Base-by-base conservation (phyloP, 352 stramenopile species). In the Phytophthora crassamura region DNA sequence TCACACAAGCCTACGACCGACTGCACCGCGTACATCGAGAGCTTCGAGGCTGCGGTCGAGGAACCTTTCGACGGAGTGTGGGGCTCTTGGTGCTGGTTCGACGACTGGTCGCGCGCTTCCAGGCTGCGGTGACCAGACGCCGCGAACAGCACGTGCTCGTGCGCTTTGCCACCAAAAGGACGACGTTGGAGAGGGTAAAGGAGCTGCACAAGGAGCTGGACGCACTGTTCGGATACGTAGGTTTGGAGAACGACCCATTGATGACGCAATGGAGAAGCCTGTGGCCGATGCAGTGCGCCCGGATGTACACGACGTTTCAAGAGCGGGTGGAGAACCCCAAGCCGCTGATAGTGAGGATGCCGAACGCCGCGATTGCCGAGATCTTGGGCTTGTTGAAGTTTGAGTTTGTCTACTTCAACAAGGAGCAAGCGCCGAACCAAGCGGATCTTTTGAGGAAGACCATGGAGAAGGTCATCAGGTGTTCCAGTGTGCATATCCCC, bases 371-470 rank as follows among this genome's bases (percentile, higher is more conserved):
- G 40, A 54, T 72, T 3, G 58, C 53, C 7, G 57, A 72, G 45
- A 59, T 55, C 4, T 43, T 72, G 45, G 64, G 35, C 4, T 63
- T 72, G 4, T 51, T 72, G 22, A 68, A 71, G 40, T 74, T 66
- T 38, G 69, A 77, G 40, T 33, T 71, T 5, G 48, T 58, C 3
- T 71, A 49, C 25, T 52, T 72, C 52, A 55, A 50, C 18, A 18
- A 64, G 2, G 8, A 74, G 15, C 43, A 67, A 12, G 40, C 59
- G 20, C 18, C 12, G 6, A 20, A 54, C 15, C 64, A 77, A 41
- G 18, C 33, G 6, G 11, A 38, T 18, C 33, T 74, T 2, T 33
- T 77, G 46, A 16, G 43, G 3, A 40, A 45, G 3, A 62, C 59
- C 11, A 64, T 46, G 14, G 35, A 6, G 8, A 64, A 73, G 34